These are phyloP conservation scores for Plasmodium knowlesi DNA, from an alignment of 169 alveolate species.

Conservation along the genomic window DNA sequence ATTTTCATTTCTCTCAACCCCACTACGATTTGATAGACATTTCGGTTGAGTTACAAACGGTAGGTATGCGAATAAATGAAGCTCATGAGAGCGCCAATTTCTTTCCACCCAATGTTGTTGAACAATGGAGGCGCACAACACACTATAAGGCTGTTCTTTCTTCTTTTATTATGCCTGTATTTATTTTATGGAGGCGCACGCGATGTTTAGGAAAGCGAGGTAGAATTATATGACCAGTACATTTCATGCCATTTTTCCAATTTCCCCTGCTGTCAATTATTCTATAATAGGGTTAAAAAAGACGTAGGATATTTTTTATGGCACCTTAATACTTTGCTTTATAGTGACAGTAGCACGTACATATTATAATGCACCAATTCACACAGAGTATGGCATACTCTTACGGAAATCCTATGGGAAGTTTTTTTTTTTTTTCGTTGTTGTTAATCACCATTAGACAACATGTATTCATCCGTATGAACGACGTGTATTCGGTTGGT, in stretches of 20 bases:
- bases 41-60: background rate
- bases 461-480: background rate
- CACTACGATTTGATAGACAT: background rate
- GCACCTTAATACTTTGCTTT: background rate
- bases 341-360: background rate
- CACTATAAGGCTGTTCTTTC: background rate
- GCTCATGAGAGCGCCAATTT: background rate
- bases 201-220: background rate
- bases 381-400: background rate
- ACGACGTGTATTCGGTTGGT: background rate
- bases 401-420: background rate
- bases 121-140: background rate
- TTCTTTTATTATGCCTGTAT: no score
- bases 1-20: background rate
- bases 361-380: background rate
- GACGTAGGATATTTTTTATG: background rate
- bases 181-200: background rate
- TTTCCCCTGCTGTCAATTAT: background rate
- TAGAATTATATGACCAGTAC: background rate
- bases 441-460: background rate
- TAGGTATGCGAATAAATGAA: background rate
- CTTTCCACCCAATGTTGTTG: background rate
- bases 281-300: no score
- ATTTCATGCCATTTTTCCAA: background rate
- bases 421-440: background rate